phyloP scores from a whole-genome alignment of 2,329 filamentous ascomycete genomes.

The Pezicula carpinea region DNA sequence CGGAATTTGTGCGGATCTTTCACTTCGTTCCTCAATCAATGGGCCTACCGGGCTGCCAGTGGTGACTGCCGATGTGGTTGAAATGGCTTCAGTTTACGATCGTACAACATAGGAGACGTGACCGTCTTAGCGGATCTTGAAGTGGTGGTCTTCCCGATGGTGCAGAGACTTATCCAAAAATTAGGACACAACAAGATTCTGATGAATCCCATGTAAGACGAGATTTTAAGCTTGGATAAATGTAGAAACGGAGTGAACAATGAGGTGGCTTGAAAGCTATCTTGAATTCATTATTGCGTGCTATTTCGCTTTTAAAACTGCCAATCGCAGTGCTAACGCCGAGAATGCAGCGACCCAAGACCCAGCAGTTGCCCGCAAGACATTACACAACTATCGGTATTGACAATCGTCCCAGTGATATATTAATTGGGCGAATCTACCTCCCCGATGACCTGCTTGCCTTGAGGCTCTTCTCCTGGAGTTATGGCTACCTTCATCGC shows the following conservation, averaged over 20 bases:
- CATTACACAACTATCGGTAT: neutral
- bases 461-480: slow-evolving; percentile 10
- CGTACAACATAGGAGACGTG: slow-evolving; percentile 52
- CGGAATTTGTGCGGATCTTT: no score
- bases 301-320: no score
- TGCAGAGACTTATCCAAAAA: neutral
- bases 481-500: slow-evolving; percentile 38
- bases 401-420: neutral
- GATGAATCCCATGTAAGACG: no score
- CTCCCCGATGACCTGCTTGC: slow-evolving; percentile 18
- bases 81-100: slow-evolving; percentile 60
- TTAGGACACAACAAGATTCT: neutral
- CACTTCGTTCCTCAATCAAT: no score
- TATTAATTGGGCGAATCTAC: slow-evolving; percentile 23
- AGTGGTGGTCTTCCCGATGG: neutral
- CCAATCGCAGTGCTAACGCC: no score
- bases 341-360: no score
- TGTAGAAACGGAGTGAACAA: no score
- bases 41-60: slow-evolving; percentile 53
- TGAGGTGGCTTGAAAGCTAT: no score
- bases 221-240: no score
- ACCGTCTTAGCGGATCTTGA: slow-evolving; percentile 42
- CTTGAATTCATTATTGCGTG: no score
- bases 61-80: slow-evolving; percentile 56
- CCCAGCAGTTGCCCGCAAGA: no score